These are phyloP conservation scores for Infundibulicybe gibba DNA, from an alignment of 768 basidiomycete genomes.

Conservation along the genomic window DNA sequence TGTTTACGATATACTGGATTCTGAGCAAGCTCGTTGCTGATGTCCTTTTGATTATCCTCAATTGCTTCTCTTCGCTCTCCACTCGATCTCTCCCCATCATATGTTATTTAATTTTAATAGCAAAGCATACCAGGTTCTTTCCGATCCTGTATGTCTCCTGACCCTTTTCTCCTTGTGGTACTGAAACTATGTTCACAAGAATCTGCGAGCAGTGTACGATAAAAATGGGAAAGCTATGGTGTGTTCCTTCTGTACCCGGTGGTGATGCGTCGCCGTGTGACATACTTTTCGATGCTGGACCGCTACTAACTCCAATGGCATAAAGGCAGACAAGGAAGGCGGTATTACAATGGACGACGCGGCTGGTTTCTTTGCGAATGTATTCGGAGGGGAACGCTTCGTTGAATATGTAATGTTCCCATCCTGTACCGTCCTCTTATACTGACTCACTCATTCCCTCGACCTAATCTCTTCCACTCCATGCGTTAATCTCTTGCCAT, in stretches of 20 bases:
- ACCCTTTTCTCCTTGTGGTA: conserved; percentile 3
- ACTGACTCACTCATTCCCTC: too few relatives aligned
- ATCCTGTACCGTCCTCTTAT: not conserved
- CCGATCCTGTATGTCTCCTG: conserved; percentile 61
- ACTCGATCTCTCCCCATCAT: not conserved
- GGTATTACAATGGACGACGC: conserved; percentile 83
- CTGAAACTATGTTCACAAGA: conserved; percentile 35
- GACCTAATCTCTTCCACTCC: not conserved
- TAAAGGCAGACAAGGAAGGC: conserved; percentile 74
- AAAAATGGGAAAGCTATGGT: conserved; percentile 93
- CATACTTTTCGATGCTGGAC: not conserved
- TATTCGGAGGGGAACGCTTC: conserved; percentile 95
- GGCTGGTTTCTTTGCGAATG: conserved; percentile 89
- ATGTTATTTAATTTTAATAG: conserved; percentile 29
- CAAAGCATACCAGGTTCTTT: conserved; percentile 93
- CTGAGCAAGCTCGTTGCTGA: too few relatives aligned
- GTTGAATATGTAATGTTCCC: conserved; percentile 69
- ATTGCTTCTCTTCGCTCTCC: too few relatives aligned
- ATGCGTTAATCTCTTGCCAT: not conserved
- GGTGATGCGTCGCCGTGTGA: not conserved
- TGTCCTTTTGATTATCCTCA: too few relatives aligned
- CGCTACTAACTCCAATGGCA: too few relatives aligned
- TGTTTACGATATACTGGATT: conserved; percentile 6
- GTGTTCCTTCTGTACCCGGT: conserved; percentile 17
- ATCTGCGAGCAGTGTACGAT: conserved; percentile 88